These are phyloP conservation scores for Pseudopyricularia cyperi DNA, from an alignment of 2,329 filamentous ascomycete genomes.

Conservation along the genomic window DNA sequence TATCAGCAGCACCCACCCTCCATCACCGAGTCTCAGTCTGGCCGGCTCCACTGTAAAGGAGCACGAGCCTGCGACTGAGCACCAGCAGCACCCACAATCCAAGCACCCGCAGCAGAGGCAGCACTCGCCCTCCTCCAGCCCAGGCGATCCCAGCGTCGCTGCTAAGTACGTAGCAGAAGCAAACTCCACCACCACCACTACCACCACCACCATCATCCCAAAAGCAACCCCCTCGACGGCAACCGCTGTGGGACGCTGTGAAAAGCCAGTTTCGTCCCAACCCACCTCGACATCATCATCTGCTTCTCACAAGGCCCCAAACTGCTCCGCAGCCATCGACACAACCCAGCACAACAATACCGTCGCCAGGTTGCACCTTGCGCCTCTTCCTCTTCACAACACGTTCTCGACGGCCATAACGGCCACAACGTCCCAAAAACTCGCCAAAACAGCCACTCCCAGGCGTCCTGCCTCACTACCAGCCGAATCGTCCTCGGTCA, in stretches of 20 bases:
- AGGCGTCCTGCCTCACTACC: conserved; percentile 25
- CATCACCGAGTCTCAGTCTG: neutral
- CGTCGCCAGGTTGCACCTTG: conserved; percentile 16
- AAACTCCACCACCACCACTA: neutral
- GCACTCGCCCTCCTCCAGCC: conserved; percentile 17
- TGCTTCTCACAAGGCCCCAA: neutral
- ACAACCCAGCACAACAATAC: neutral
- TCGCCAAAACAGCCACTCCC: conserved; percentile 11
- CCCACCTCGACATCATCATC: conserved; percentile 1
- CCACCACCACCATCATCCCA: neutral
- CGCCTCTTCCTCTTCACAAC: conserved; percentile 24
- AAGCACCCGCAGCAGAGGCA: conserved; percentile 10
- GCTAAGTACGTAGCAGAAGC: conserved; percentile 6
- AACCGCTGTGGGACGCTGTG: neutral
- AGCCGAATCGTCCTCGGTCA: conserved; percentile 14
- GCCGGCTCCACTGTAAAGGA: neutral
- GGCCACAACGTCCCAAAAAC: conserved; percentile 2
- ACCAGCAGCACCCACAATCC: neutral
- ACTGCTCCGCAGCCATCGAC: conserved; percentile 5
- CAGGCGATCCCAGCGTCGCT: conserved; percentile 1
- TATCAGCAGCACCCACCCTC: conserved; percentile 7
- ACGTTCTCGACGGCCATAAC: conserved; percentile 13
- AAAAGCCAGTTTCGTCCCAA: conserved; percentile 2
- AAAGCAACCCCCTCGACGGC: neutral
- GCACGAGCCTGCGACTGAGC: neutral